A percentile compares a stretch with the other conserved stretches of the same genome.
phyloP scores from a whole-genome alignment of 1,284 basidiomycete species.

The Cutaneotrichosporon mucoides region DNA sequence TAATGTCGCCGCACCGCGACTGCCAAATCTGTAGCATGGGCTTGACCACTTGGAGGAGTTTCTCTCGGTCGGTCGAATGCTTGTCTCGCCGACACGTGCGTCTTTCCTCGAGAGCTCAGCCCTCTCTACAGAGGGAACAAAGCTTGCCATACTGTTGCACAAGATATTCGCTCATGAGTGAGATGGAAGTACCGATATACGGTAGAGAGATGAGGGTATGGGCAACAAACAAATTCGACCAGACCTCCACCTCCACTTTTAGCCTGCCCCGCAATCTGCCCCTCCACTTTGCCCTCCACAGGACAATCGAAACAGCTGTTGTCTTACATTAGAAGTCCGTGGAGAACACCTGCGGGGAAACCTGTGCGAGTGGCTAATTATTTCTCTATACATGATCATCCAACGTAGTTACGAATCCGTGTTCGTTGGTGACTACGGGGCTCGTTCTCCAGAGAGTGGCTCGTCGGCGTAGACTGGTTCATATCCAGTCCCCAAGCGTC shows the following conservation, averaged over 20 bases:
- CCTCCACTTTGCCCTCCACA: background rate
- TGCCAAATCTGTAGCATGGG: background rate
- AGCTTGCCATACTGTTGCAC: background rate
- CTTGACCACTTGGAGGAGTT: background rate
- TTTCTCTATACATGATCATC: too few species aligned
- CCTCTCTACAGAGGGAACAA: constrained; percentile 3
- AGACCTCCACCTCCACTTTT: background rate
- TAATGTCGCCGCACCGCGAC: background rate
- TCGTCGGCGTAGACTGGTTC: constrained; percentile 34
- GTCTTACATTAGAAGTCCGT: too few species aligned
- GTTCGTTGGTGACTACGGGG: too few species aligned
- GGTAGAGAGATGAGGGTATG: too few species aligned
- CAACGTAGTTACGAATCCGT: too few species aligned
- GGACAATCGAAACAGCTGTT: background rate
- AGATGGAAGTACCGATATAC: background rate
- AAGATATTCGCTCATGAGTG: background rate
- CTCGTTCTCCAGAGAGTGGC: background rate
- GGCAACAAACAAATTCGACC: background rate
- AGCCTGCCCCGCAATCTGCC: background rate
- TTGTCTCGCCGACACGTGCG: too few species aligned
- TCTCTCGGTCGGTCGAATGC: background rate
- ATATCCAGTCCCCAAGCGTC: constrained; percentile 15
- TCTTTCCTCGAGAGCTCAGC: background rate
- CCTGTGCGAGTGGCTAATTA: too few species aligned
- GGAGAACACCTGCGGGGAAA: too few species aligned